Percentiles rank a stretch among this genome's conserved stretches.
Evolutionary conservation across 2,329 filamentous ascomycete species (phyloP).

Genomic region (Fusarium compactum): DNA sequence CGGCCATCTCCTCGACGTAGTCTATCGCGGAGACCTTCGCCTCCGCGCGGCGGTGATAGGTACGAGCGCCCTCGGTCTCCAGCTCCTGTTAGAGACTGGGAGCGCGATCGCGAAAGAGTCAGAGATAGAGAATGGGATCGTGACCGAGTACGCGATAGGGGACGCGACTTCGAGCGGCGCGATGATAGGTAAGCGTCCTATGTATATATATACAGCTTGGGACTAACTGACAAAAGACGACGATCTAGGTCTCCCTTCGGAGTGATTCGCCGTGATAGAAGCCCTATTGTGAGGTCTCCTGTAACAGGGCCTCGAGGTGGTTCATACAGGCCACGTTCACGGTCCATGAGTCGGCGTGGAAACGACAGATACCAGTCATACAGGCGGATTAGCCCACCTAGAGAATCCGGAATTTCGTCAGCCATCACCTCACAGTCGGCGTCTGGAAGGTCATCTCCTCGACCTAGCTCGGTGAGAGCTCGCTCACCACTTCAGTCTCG

Average conservation of each 20-base stretch:
- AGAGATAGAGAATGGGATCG: conserved; percentile 49
- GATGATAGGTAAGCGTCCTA: conserved; percentile 54
- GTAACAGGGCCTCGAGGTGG: conserved; percentile 52
- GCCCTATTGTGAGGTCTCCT: conserved; percentile 48
- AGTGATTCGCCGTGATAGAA: conserved; percentile 51
- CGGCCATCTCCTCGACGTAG: conserved; percentile 56
- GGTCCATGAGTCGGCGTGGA: conserved; percentile 62
- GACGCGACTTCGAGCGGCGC: conserved; percentile 55
- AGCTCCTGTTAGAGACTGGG: conserved; percentile 54
- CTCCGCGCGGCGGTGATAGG: conserved; percentile 52
- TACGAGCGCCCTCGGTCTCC: conserved; percentile 56
- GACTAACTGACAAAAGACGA: conserved; percentile 55
- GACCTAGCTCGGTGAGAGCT: conserved; percentile 59
- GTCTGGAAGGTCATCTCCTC: conserved; percentile 67
- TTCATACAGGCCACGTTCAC: conserved; percentile 66
- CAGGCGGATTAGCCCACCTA: conserved; percentile 62
- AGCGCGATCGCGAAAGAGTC: conserved; percentile 49
- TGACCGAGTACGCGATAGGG: conserved; percentile 50
- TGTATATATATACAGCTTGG: background rate
- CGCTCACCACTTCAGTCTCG: conserved; percentile 61
- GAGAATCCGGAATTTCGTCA: conserved; percentile 64
- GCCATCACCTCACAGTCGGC: conserved; percentile 63
- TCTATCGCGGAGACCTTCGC: conserved; percentile 53
- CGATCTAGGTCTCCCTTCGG: conserved; percentile 67
- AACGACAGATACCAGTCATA: conserved; percentile 59